Evolutionary conservation across 2,329 filamentous ascomycete species (phyloP).

Genomic region (Aspergillus calidoustus): DNA sequence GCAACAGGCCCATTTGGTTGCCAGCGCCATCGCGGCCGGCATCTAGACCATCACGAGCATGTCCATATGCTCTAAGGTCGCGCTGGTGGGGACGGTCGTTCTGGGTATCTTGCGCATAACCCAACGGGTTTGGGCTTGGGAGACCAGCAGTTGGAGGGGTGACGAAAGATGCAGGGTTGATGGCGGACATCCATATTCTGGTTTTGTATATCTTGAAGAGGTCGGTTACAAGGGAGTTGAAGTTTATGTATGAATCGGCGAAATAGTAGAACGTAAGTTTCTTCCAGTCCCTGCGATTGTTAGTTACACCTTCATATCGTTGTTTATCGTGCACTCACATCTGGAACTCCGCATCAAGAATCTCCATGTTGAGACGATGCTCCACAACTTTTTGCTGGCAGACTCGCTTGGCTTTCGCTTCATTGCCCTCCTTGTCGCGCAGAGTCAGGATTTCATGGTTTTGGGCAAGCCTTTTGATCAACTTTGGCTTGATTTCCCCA

Average conservation of each 20-base stretch:
- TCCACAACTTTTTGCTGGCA: slow-evolving; percentile 97
- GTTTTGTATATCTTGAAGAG: slow-evolving; percentile 99
- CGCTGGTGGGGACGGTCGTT: slow-evolving; percentile 48
- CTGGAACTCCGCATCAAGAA: slow-evolving; percentile 96
- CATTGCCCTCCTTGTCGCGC: slow-evolving; percentile 94
- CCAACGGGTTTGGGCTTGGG: slow-evolving; percentile 71
- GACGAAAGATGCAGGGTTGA: slow-evolving; percentile 95
- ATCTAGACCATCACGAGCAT: slow-evolving; percentile 35
- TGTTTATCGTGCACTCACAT: slow-evolving; percentile 68
- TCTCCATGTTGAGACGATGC: slow-evolving; percentile 96
- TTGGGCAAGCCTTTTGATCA: slow-evolving; percentile 94
- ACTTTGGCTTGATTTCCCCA: slow-evolving; percentile 86
- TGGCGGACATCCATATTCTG: slow-evolving; percentile 98
- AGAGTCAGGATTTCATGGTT: slow-evolving; percentile 86
- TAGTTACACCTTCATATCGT: not conserved
- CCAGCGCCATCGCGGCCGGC: slow-evolving; percentile 32
- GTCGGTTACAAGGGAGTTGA: slow-evolving; percentile 95
- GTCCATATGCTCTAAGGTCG: slow-evolving; percentile 37
- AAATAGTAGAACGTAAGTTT: slow-evolving; percentile 99
- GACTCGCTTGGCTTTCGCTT: slow-evolving; percentile 95
- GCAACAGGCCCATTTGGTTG: slow-evolving; percentile 36
- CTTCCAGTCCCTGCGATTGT: slow-evolving; percentile 83
- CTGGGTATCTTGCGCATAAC: slow-evolving; percentile 50
- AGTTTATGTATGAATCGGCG: slow-evolving; percentile 97
- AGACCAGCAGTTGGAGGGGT: slow-evolving; percentile 72